Base-by-base conservation (phyloP, 352 stramenopile genomes). In the Phytophthora foliorum region DNA sequence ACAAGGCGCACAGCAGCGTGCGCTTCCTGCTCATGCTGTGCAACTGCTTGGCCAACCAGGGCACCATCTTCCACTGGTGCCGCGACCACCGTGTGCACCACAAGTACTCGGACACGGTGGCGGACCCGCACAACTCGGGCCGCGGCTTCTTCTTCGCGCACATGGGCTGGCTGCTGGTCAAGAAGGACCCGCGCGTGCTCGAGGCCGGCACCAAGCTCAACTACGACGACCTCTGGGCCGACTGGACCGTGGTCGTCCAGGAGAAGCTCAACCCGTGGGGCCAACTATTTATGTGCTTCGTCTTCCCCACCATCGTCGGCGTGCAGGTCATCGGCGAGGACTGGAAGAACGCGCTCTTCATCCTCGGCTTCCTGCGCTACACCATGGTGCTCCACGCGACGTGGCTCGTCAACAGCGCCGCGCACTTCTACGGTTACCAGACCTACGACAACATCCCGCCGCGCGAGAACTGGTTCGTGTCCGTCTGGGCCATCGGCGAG, bases 141-240 rank as follows among this genome's bases (percentile, higher is more conserved):
- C 88, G 96, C n/a, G 98, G 98, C 44, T 99, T 99, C 74, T 99
- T 99, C 87, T 99, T 99, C 74, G 92, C 98, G 10, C 98, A 99
- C 85, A 98, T 99, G 87, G 98, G 98, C 54, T 99, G 98, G 98
- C 77, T 99, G 13, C 90, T 99, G 32, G 84, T 99, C 24, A 99
- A 99, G 86, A 99, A 99, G 78, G 92, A 99, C 78, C 82, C 84
- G 2, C 88, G 89, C 36, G 94, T 99, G 55, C 75, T 97, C 25
- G 90, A 96, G 25, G 89, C 89, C 36, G 88, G 90, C 42, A 89
- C 83, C 16, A 98, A 99, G 72, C 90, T 99, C 69, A 98, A 99
- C 78, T 99, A 98, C 74, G 91, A 94, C 51, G 98, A 99, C 67
- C 77, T 99, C n/a, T 88, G 96, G 75, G 95, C 93, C 45, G 97